Conservation (phyloP, 352 stramenopile genomes). For the Phytophthora brassicae region DNA sequence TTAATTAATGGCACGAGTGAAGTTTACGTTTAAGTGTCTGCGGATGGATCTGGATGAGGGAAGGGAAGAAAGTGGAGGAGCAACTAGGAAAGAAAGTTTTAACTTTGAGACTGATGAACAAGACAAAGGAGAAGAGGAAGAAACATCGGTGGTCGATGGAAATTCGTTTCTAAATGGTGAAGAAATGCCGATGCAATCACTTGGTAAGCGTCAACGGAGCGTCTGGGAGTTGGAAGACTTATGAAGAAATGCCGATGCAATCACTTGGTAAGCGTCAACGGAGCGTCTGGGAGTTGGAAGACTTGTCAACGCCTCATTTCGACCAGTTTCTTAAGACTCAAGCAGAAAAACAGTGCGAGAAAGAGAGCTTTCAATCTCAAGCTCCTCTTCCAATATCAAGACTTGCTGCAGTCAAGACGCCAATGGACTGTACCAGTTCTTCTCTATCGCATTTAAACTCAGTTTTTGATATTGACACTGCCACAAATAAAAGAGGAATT, state of each 20-base stretch:
- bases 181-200: not conserved
- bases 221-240: not conserved
- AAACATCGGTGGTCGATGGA: not conserved
- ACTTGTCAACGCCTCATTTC: not conserved
- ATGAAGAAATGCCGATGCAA: not conserved
- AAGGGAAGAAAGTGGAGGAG: not conserved
- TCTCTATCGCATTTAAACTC: not conserved
- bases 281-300: not conserved
- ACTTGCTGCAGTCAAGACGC: not conserved
- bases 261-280: slow-evolving; percentile 4
- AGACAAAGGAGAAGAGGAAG: not conserved
- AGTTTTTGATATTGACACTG: not conserved
- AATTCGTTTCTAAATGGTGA: not conserved
- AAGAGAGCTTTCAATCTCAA: not conserved
- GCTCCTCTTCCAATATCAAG: not conserved
- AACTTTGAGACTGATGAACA: slow-evolving; percentile 15
- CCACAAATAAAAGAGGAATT: too few relatives aligned
- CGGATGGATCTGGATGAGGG: slow-evolving; percentile 8
- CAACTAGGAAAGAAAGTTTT: not conserved
- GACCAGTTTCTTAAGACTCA: not conserved
- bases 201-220: slow-evolving; percentile 3
- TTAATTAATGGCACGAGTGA: slow-evolving; percentile 12
- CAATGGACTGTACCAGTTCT: not conserved
- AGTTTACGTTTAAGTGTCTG: slow-evolving; percentile 14
- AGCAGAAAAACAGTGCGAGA: not conserved